A percentile compares a stretch with the other conserved stretches of the same genome.
Evolutionary conservation across 306 rosid species (phyloP).

Genomic region (Lathyrus aphaca): DNA sequence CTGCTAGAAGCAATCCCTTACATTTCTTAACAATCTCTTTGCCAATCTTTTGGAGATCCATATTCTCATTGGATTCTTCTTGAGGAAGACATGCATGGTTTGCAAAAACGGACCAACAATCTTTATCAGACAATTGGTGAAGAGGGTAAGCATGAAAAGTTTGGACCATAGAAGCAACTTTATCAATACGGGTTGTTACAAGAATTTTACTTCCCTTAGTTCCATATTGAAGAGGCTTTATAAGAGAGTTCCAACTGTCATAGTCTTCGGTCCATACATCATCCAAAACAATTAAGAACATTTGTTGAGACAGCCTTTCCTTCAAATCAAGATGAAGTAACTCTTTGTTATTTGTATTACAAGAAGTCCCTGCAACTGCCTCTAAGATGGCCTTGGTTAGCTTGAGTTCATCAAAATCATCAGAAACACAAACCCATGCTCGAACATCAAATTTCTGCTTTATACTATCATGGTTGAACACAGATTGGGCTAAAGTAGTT

Average conservation of each 20-base stretch:
- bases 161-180: not conserved
- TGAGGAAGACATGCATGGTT: not conserved
- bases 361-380: not conserved
- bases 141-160: not conserved
- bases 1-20: constrained; percentile 26
- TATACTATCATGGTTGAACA: not conserved
- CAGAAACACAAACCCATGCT: constrained; percentile 26
- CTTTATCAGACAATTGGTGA: not conserved
- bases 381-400: not conserved
- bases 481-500: constrained; percentile 16
- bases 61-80: not conserved
- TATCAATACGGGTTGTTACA: not conserved
- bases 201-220: not conserved
- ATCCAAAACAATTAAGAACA: constrained; percentile 17
- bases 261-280: constrained; percentile 8
- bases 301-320: not conserved
- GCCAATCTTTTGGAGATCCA: not conserved
- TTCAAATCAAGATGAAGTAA: not conserved
- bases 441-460: not conserved
- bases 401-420: not conserved
- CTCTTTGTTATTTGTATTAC: not conserved
- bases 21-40: constrained; percentile 13
- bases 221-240: not conserved
- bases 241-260: not conserved
- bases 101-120: constrained; percentile 15